Evolutionary conservation across 192 early-diverging fungal genomes (phyloP), one percentile per base, ranked within the genome.

Genomic region (Backusella liffmaniae): DNA sequence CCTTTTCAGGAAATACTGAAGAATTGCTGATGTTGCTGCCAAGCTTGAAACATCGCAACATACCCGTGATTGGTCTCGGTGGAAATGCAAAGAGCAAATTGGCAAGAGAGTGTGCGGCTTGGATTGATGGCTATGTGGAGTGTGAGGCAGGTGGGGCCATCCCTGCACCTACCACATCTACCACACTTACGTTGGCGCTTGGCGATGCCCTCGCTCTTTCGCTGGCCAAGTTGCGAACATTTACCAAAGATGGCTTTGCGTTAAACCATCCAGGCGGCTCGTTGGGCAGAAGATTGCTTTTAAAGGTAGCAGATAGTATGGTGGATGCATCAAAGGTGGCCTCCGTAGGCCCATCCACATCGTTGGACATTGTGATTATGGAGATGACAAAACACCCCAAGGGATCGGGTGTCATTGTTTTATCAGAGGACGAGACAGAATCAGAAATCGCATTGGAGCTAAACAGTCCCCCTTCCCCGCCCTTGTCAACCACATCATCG

Each of bases 221-320:
- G 1, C 46, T 86, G 26, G 78, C 79, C 23, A 75, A 80, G 56
- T 41, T 84, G 16, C 56, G 81, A 39, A 65, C 69, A 21, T 86
- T 84, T 73, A 73, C 66, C 26, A 81, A 75, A n/a, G 76, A 78
- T 3, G 74, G 72, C 21, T 86, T 86, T 68, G 82, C 85, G 1
- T 66, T 82, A 10, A 86, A 86, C 41, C 85, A 86, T 72, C 85
- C 85, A 2, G 85, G 85, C 12, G 85, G 85, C 1, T 73, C 85
- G 2, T 44, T 86, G 2, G 85, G 85, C 15, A 51, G 80, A 44
- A 9, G 70, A 53, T 72, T 85, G 2, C 41, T 82, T 10, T 53
- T 85, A 23, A 85, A 85, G 56, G 79, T 82, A 15, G 70, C 74
- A 36, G 84, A 85, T 76, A 66, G 72, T 21, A 80, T 82, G 81